Evolutionary conservation across 2,329 filamentous ascomycete genomes (phyloP).

Genomic region (Calonectria ilicicola): DNA sequence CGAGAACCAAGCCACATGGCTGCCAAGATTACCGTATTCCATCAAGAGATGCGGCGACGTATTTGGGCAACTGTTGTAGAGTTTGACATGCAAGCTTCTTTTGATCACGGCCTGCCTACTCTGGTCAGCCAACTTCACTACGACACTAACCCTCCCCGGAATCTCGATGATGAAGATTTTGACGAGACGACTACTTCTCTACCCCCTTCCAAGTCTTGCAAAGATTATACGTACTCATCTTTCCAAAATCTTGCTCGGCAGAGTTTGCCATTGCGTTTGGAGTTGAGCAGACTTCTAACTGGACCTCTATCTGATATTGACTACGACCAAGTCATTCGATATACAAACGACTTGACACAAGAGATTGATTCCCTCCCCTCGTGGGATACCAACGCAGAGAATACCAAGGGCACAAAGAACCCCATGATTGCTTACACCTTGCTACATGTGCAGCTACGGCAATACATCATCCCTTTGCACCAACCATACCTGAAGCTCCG

Average conservation of each 20-base stretch:
- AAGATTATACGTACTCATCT: conserved; percentile 69
- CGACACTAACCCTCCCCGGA: conserved; percentile 66
- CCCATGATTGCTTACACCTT: conserved; percentile 70
- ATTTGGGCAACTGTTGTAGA: conserved; percentile 73
- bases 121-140: conserved; percentile 68
- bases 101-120: conserved; percentile 70
- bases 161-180: conserved; percentile 70
- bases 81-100: conserved; percentile 72
- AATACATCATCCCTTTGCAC: conserved; percentile 72
- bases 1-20: conserved; percentile 68
- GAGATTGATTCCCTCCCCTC: conserved; percentile 71
- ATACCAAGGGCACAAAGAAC: conserved; percentile 59
- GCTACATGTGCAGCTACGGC: conserved; percentile 70
- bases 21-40: conserved; percentile 67
- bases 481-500: conserved; percentile 71
- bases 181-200: conserved; percentile 64
- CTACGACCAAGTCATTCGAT: conserved; percentile 72
- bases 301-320: conserved; percentile 67
- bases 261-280: conserved; percentile 66
- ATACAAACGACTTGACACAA: conserved; percentile 70
- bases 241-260: conserved; percentile 70
- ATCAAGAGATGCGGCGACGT: conserved; percentile 71
- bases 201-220: conserved; percentile 62
- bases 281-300: conserved; percentile 68
- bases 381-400: conserved; percentile 59